phyloP scores from a whole-genome alignment of 768 basidiomycete genomes.

The Infundibulicybe gibba region DNA sequence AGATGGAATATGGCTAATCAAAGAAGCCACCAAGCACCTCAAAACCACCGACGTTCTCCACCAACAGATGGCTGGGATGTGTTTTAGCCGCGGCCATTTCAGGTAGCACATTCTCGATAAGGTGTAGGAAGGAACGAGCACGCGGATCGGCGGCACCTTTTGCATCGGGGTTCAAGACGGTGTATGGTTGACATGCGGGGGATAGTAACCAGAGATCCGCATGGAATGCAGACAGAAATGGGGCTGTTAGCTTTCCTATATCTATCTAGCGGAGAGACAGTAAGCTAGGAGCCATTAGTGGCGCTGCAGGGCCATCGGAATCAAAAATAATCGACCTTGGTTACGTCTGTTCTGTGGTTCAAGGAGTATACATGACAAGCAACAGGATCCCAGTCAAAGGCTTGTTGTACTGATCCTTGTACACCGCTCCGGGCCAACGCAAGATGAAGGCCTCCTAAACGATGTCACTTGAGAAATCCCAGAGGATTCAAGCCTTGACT shows the following conservation, averaged over 20 bases:
- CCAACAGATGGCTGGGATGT: conserved; percentile 57
- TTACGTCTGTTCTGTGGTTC: conserved; percentile 50
- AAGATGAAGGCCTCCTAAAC: conserved; percentile 66
- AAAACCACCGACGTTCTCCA: conserved; percentile 85
- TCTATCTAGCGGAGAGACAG: conserved; percentile 37
- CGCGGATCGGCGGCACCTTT: conserved; percentile 72
- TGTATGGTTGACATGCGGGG: conserved; percentile 84
- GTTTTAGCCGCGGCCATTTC: conserved; percentile 38
- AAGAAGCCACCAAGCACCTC: conserved; percentile 46
- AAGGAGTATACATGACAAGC: conserved; percentile 67
- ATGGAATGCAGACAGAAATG: conserved; percentile 37
- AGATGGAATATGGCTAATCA: conserved; percentile 3
- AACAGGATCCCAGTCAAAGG: conserved; percentile 83
- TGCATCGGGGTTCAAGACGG: conserved; percentile 69
- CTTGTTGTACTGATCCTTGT: conserved; percentile 47
- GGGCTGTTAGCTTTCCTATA: conserved; percentile 53
- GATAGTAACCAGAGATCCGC: conserved; percentile 77
- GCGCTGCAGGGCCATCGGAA: conserved; percentile 4
- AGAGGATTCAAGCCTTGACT: conserved; percentile 6
- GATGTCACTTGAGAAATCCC: background rate
- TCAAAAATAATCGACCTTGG: conserved; percentile 36
- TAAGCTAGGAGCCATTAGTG: background rate
- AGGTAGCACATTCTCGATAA: conserved; percentile 61
- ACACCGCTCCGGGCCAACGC: conserved; percentile 54
- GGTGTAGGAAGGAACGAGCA: conserved; percentile 71